Evolutionary conservation across 2,329 filamentous ascomycete genomes (phyloP), one percentile per base, ranked within the genome.

Genomic region (Alternaria ethzedia): DNA sequence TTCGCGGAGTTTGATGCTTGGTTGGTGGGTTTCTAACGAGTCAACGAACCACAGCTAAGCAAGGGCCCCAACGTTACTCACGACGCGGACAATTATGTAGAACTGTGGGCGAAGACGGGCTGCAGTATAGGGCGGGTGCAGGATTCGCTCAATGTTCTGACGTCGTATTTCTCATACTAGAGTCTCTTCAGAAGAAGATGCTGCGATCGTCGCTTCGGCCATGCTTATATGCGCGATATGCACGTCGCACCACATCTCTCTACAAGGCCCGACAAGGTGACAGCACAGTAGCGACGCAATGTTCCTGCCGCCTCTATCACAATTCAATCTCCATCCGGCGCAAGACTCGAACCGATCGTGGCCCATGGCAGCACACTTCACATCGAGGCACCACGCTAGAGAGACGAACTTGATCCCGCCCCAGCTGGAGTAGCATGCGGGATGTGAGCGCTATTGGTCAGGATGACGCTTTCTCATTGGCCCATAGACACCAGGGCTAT

Each of bases 201-300:
- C 57, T 59, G 47, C 62, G 36, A 70, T 66, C 58, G 62, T 65
- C 58, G 47, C 65, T 61, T 57, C 55, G 41, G 65, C 66, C 66
- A 66, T 69, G 69, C 68, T 75, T 75, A 75, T 77, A 73, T 71
- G 66, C 65, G 59, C 54, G 17, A 28, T 45, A 61, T 68, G 69
- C 69, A 71, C 58, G 72, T 76, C 65, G 71, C 70, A 77, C 75
- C 64, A 67, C 54, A 63, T 61, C 63, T 54, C 49, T 57, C 41
- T 25, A 32, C 47, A 23, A 51, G 43, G 45, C 54, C 43, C 46
- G 46, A 23, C 17, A 30, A 15, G 57, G 67, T 71, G 70, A 68
- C 71, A 70, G 69, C 70, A 67, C 66, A 67, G 57, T 63, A 56
- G 61, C 67, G 50, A 55, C 59, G 67, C 66, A 66, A 49, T 64